A percentile compares a stretch with the other conserved stretches of the same genome.
Conservation (phyloP, 768 basidiomycete species). For the Suillus variegatus region DNA sequence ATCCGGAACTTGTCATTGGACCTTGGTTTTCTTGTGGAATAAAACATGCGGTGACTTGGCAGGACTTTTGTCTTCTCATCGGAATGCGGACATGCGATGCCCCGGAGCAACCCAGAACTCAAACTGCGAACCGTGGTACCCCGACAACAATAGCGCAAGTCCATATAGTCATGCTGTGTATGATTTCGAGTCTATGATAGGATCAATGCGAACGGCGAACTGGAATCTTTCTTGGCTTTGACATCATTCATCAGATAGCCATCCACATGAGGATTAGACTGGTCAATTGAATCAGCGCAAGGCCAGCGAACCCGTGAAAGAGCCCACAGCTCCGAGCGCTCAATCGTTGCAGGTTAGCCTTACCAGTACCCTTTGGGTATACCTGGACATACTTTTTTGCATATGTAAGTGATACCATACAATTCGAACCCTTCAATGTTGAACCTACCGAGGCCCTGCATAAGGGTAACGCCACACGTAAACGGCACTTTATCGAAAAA, state of each 20-base stretch:
- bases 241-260: not conserved
- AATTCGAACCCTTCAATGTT: not conserved
- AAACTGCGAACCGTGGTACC: not conserved
- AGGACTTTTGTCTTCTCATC: conserved; percentile 32
- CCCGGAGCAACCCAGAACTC: not conserved
- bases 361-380: not conserved
- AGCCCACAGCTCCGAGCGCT: not conserved
- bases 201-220: not conserved
- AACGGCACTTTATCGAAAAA: not conserved
- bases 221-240: not conserved
- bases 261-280: not conserved
- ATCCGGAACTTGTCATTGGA: conserved; percentile 32
- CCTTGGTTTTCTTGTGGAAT: conserved; percentile 32
- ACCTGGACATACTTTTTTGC: not conserved
- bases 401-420: not conserved
- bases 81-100: conserved; percentile 18
- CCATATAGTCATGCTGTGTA: not conserved
- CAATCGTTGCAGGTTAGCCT: not conserved
- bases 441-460: not conserved
- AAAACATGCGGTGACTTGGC: conserved; percentile 34
- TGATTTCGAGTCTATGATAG: not conserved
- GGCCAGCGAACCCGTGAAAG: not conserved
- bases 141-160: not conserved
- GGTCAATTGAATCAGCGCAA: not conserved
- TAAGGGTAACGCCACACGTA: not conserved